Percentiles rank a stretch among this genome's conserved stretches.
These are phyloP conservation scores for Capsicum pubescens DNA, from an alignment of 257 asterid species.

Conservation along the genomic window DNA sequence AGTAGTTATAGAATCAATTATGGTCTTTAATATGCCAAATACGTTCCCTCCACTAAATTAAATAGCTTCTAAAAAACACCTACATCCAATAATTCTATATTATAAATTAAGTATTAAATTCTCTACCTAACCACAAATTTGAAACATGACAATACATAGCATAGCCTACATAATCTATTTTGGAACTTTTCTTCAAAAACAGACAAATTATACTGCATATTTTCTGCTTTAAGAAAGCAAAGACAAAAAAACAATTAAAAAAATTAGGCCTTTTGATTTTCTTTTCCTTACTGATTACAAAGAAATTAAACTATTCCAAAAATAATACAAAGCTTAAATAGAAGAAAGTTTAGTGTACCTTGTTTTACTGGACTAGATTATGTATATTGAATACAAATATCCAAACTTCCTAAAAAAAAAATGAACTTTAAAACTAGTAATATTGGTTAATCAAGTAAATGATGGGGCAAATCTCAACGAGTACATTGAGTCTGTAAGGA, in stretches of 20 bases:
- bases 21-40: neutral
- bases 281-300: neutral
- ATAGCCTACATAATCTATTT: neutral
- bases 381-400: neutral
- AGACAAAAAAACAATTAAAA: neutral
- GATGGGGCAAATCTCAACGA: neutral
- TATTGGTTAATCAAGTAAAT: neutral
- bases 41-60: neutral
- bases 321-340: neutral
- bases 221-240: conserved; percentile 21
- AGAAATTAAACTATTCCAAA: neutral
- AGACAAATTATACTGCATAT: neutral
- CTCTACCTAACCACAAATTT: conserved; percentile 22
- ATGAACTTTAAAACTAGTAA: neutral
- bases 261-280: neutral
- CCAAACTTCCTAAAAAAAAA: neutral
- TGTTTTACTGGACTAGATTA: neutral
- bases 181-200: conserved; percentile 9
- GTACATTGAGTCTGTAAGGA: neutral
- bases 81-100: neutral
- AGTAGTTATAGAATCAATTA: conserved; percentile 5
- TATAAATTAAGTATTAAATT: neutral
- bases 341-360: neutral
- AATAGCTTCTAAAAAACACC: neutral
- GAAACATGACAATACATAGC: conserved; percentile 12